A percentile compares a stretch with the other conserved stretches of the same genome.
Evolutionary conservation across 1,284 basidiomycete species (phyloP).

Genomic region (Psilocybe mexicana): DNA sequence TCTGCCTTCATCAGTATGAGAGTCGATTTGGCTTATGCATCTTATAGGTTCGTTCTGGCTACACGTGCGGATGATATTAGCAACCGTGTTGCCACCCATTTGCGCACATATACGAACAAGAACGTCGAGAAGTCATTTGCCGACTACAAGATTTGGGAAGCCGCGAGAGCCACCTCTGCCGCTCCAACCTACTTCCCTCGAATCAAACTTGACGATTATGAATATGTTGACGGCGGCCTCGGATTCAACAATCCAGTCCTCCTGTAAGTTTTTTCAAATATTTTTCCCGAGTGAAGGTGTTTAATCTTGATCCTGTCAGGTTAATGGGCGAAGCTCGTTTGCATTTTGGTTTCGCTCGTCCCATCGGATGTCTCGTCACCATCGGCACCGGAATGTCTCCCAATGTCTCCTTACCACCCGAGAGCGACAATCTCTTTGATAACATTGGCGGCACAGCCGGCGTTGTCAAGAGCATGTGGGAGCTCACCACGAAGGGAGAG

Average conservation of each 20-base stretch:
- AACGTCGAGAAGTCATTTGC: constrained; percentile 22
- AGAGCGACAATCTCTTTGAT: background rate
- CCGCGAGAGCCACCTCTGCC: constrained; percentile 33
- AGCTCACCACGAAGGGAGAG: constrained; percentile 17
- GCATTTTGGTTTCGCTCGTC: constrained; percentile 20
- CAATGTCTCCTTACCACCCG: constrained; percentile 10
- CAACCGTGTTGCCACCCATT: constrained; percentile 20
- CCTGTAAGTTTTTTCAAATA: background rate
- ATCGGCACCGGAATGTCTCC: constrained; percentile 25
- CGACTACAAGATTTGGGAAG: constrained; percentile 33
- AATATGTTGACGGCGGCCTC: constrained; percentile 31
- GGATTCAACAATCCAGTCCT: constrained; percentile 29
- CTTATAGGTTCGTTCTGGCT: constrained; percentile 24
- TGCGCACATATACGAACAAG: constrained; percentile 26
- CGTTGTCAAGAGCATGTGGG: constrained; percentile 14
- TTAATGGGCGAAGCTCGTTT: constrained; percentile 22
- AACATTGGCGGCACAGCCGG: constrained; percentile 8
- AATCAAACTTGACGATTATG: constrained; percentile 24
- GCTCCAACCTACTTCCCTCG: constrained; percentile 30
- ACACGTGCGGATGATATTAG: constrained; percentile 18
- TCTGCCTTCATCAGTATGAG: background rate
- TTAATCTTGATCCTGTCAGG: constrained; percentile 4
- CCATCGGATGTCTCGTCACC: constrained; percentile 21
- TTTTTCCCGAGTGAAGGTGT: background rate
- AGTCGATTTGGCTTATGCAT: background rate